phyloP scores from a whole-genome alignment of 2,329 filamentous ascomycete genomes.

The Phyllosticta paracitricarpa region DNA sequence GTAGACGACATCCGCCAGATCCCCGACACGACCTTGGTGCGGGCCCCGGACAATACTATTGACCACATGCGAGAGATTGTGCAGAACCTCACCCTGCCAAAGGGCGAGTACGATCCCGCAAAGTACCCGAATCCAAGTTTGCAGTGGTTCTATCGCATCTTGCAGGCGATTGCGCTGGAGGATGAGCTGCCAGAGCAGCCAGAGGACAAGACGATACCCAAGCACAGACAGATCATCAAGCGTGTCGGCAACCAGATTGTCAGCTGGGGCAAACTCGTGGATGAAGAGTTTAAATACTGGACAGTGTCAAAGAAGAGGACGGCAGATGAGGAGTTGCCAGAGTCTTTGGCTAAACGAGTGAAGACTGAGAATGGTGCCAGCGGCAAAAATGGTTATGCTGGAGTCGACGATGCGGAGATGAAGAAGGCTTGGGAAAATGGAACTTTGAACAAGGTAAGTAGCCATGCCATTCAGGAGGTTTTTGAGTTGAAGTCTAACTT shows the following conservation, averaged over 20 bases:
- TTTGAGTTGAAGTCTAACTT: background rate
- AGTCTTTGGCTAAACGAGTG: constrained; percentile 31
- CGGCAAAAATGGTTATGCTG: background rate
- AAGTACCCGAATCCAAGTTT: constrained; percentile 84
- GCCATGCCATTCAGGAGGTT: background rate
- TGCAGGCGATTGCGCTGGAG: constrained; percentile 83
- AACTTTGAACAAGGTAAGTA: constrained; percentile 30
- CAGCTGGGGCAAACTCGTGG: constrained; percentile 63
- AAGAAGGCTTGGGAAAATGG: constrained; percentile 33
- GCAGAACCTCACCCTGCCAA: constrained; percentile 80
- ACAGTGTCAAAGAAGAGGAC: constrained; percentile 30
- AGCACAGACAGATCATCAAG: constrained; percentile 81
- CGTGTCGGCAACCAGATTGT: constrained; percentile 69
- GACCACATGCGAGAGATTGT: constrained; percentile 75
- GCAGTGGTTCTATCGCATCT: constrained; percentile 94
- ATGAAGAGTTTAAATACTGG: constrained; percentile 40
- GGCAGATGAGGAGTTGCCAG: constrained; percentile 12
- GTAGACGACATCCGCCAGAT: constrained; percentile 76
- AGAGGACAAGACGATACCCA: constrained; percentile 74
- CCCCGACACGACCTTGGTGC: constrained; percentile 46
- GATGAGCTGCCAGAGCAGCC: constrained; percentile 72
- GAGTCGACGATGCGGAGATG: constrained; percentile 33
- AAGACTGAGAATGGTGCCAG: constrained; percentile 28
- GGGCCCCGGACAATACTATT: constrained; percentile 55
- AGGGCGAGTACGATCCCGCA: constrained; percentile 68